phyloP scores from a whole-genome alignment of 768 basidiomycete genomes.

The Leccinellum rugosiceps region DNA sequence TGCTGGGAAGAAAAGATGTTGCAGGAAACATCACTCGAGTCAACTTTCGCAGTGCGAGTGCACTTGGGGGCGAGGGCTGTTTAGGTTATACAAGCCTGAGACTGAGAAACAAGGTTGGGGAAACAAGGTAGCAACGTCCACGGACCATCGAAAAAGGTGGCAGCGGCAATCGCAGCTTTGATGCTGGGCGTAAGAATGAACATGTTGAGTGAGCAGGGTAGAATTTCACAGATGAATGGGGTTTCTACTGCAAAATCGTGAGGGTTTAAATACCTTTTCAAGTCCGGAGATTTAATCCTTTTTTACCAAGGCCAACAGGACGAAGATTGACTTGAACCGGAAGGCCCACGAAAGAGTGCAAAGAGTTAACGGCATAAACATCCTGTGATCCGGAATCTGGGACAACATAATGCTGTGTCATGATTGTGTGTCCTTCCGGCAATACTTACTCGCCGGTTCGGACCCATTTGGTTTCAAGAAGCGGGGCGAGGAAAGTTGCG shows the following conservation, averaged over 20 bases:
- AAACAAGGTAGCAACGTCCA: not conserved
- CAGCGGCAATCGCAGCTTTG: not conserved
- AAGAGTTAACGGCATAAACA: not conserved
- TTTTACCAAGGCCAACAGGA: not conserved
- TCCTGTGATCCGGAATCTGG: too few relatives aligned
- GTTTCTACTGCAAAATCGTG: not conserved
- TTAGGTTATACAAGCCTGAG: not conserved
- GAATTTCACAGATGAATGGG: not conserved
- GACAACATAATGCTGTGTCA: too few relatives aligned
- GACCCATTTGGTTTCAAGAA: too few relatives aligned
- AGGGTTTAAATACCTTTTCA: not conserved
- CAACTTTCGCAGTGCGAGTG: not conserved
- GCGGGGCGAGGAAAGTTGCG: too few relatives aligned
- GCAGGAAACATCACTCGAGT: not conserved
- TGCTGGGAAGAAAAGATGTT: not conserved
- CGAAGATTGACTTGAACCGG: too few relatives aligned
- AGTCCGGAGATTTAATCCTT: not conserved
- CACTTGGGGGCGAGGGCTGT: not conserved
- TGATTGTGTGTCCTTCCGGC: too few relatives aligned
- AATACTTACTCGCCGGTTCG: too few relatives aligned
- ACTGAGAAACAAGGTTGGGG: not conserved
- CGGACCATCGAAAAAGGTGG: not conserved
- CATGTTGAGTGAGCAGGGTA: not conserved
- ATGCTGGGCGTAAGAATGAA: not conserved
- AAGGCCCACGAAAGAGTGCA: not conserved